Evolutionary conservation across 192 early-diverging fungal species (phyloP), one percentile per base, ranked within the genome.

Genomic region (Pilaira anomala): DNA sequence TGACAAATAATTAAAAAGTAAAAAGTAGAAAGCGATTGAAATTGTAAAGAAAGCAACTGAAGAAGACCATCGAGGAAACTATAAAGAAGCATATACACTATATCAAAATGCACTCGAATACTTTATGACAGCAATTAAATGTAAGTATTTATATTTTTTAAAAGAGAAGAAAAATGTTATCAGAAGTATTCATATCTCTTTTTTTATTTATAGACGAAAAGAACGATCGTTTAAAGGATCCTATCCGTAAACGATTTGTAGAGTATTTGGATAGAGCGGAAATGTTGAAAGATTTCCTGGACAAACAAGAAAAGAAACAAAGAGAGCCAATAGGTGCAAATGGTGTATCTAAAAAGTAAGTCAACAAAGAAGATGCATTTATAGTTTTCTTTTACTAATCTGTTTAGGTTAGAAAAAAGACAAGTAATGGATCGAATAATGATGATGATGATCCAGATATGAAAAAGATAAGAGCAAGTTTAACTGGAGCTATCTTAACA

Each of bases 141-240:
- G 92, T 93, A 77, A 70, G 76, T 76, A 41, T 13, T n/a, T n/a
- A n/a, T 26, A n/a, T 7, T 45, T 13, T 1, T 46, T 14, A 7
- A n/a, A 9, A 30, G 48, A 25, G 22, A 56, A 45, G n/a, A n/a
- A n/a, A n/a, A n/a, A n/a, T n/a, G n/a, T n/a, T n/a, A n/a, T n/a
- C n/a, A n/a, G n/a, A 21, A 29, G 33, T 26, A 18, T 18, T 14
- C 21, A 56, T 39, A 24, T 58, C 8, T 48, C n/a, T 62, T n/a
- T n/a, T n/a, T n/a, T n/a, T n/a, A n/a, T n/a, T n/a, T n/a, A 44
- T 70, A 93, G 90, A 98, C 71, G 95, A 98, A 74, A 98, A 98
- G 78, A 94, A 96, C 68, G 94, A 96, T 52, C 81, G 85, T 61
- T 74, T 79, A 49, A 92, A 93, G 62, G 88, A 92, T 62, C 77